Evolutionary conservation across 768 basidiomycete genomes (phyloP), one percentile per base, ranked within the genome.

Genomic region (Coprinopsis marcescibilis): DNA sequence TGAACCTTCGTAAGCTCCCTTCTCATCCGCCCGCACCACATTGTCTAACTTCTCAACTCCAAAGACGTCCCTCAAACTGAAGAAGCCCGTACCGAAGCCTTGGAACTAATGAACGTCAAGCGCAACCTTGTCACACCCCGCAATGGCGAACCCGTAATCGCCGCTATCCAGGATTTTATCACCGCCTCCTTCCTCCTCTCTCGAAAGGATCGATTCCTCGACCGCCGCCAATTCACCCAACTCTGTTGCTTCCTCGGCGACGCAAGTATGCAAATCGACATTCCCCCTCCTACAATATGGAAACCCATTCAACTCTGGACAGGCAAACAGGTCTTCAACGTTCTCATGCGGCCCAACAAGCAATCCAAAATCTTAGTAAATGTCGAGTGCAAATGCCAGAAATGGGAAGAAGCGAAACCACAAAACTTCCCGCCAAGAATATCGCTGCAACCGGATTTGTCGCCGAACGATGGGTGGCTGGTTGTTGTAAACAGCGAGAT

Each of bases 111-210:
- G 96, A 90, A 79, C 58, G 88, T 96, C 50, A 95, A 96, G 62
- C 80, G 92, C 61, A 98, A 98, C 62, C 78, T 99, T 35, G 96
- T 99, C 48, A 98, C 96, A 0, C 96, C 96, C 12, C 82, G 96
- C 43, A 98, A 98, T 56, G 96, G 96, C 53, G 94, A 98, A 64
- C 96, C 96, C 20, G 95, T 99, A 68, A 97, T 99, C 56, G 93
- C 96, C 20, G 96, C 96, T 53, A 99, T 96, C 54, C 96, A 99
- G 63, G 96, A 99, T 65, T 99, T 99, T 72, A 98, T 99, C 70
- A 98, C 96, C 3, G 96, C 94, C 13, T 93, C 96, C 15, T 99
- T 84, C 71, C 81, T 99, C 32, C 80, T 99, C 55, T 95, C 95
- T 6, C 84, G 83, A 29, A 85, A 88, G 59, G 96, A 99, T 58